Percentiles rank a stretch among this genome's conserved stretches.
phyloP scores from a whole-genome alignment of 1,284 basidiomycete species.

The Xerocomus nothofagi region DNA sequence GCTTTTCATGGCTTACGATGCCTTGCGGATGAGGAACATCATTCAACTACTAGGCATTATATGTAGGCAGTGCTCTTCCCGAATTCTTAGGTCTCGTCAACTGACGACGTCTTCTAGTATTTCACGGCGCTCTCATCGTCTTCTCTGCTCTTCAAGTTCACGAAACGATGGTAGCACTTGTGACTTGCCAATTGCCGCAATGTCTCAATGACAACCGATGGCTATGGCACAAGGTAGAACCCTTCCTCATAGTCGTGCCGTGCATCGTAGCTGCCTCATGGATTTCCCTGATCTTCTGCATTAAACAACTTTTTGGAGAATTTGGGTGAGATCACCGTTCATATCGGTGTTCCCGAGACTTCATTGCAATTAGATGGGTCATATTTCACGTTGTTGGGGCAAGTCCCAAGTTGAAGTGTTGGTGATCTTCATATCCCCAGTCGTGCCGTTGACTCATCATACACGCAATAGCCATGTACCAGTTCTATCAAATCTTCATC shows the following conservation, averaged over 20 bases:
- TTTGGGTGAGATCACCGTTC: slow-evolving; percentile 51
- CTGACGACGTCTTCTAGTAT: slow-evolving; percentile 47
- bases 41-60: slow-evolving; percentile 76
- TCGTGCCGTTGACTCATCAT: slow-evolving; percentile 6
- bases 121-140: slow-evolving; percentile 71
- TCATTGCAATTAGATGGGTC: slow-evolving; percentile 59
- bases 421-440: slow-evolving; percentile 26
- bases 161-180: slow-evolving; percentile 64
- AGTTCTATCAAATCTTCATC: slow-evolving; percentile 81
- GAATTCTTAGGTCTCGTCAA: not conserved
- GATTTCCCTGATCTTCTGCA: slow-evolving; percentile 53
- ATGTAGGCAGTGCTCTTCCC: slow-evolving; percentile 40
- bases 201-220: slow-evolving; percentile 13
- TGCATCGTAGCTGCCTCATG: slow-evolving; percentile 53
- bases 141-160: slow-evolving; percentile 74
- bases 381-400: slow-evolving; percentile 85
- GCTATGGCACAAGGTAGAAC: slow-evolving; percentile 46
- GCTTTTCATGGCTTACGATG: slow-evolving; percentile 71
- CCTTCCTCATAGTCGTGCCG: slow-evolving; percentile 55
- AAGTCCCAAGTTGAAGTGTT: slow-evolving; percentile 77
- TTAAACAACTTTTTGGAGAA: slow-evolving; percentile 56
- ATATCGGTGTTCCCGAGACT: not conserved
- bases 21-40: slow-evolving; percentile 69
- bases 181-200: slow-evolving; percentile 30
- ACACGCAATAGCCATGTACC: slow-evolving; percentile 67